These are phyloP conservation scores for Glebionis coronaria DNA, from an alignment of 129 eudicot genomes.

Conservation along the genomic window DNA sequence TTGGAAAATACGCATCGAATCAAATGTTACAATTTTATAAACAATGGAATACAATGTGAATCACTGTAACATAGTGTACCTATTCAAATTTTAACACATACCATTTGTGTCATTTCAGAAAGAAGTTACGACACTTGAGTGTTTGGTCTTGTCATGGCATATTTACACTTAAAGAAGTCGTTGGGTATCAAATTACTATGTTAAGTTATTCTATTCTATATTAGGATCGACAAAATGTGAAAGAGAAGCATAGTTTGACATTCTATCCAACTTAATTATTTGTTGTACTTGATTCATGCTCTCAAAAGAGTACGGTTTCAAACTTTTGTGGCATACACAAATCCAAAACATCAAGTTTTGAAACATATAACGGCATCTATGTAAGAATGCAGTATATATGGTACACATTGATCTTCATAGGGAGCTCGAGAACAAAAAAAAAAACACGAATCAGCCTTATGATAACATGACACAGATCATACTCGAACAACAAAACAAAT, in stretches of 20 bases:
- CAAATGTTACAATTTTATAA: not conserved
- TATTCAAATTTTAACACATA: not conserved
- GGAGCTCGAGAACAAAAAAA: too few relatives aligned
- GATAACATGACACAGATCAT: too few relatives aligned
- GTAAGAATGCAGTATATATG: not conserved
- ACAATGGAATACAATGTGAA: not conserved
- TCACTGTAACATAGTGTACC: not conserved
- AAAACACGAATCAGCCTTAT: too few relatives aligned
- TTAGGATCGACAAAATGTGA: constrained; percentile 7
- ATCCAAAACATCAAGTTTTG: not conserved
- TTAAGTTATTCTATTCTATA: not conserved
- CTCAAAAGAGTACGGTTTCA: too few relatives aligned
- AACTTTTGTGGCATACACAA: not conserved
- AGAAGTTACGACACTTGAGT: not conserved
- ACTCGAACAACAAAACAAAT: too few relatives aligned
- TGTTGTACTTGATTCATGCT: not conserved
- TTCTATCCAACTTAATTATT: not conserved
- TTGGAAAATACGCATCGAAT: not conserved
- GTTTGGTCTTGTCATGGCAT: constrained; percentile 22
- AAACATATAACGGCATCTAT: not conserved
- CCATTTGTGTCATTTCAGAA: constrained; percentile 10
- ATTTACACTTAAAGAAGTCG: not conserved
- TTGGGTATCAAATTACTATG: constrained; percentile 9
- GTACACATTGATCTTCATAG: not conserved
- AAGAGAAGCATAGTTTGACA: not conserved